These are phyloP conservation scores for Chenopodium suecicum DNA, from an alignment of 148 eudicot genomes.

Conservation along the genomic window DNA sequence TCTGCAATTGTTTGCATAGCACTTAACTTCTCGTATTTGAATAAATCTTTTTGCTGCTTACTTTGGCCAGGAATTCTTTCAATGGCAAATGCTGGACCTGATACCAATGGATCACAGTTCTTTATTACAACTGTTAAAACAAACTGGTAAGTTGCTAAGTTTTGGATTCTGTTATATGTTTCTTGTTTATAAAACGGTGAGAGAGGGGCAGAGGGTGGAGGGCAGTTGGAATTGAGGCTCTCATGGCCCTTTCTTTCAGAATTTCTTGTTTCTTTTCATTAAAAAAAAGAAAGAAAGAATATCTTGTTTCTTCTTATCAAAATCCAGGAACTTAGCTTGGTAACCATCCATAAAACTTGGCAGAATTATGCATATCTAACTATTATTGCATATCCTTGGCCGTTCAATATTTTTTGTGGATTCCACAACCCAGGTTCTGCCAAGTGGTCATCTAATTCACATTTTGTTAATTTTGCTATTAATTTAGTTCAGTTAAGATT, in stretches of 20 bases:
- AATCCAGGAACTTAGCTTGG: neutral
- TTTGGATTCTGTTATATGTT: neutral
- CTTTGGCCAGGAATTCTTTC: constrained; percentile 59
- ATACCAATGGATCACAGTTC: constrained; percentile 50
- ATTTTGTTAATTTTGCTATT: no score
- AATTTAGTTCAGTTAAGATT: no score
- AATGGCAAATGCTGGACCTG: constrained; percentile 76
- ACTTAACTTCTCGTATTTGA: neutral
- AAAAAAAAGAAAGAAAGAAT: no score
- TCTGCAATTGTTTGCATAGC: neutral
- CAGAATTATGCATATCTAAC: neutral
- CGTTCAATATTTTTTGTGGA: neutral
- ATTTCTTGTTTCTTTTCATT: neutral
- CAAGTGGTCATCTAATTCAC: no score
- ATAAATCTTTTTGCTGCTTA: neutral
- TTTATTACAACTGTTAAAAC: constrained; percentile 38
- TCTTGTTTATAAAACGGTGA: neutral
- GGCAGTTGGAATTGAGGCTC: neutral
- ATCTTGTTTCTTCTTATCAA: neutral
- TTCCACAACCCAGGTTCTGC: no score
- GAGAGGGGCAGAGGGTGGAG: neutral
- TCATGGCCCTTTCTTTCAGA: neutral
- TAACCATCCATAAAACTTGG: neutral
- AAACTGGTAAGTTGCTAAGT: constrained; percentile 30
- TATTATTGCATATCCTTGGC: neutral